phyloP scores from a whole-genome alignment of 2,329 filamentous ascomycete genomes.

The Aspergillus transmontanensis region DNA sequence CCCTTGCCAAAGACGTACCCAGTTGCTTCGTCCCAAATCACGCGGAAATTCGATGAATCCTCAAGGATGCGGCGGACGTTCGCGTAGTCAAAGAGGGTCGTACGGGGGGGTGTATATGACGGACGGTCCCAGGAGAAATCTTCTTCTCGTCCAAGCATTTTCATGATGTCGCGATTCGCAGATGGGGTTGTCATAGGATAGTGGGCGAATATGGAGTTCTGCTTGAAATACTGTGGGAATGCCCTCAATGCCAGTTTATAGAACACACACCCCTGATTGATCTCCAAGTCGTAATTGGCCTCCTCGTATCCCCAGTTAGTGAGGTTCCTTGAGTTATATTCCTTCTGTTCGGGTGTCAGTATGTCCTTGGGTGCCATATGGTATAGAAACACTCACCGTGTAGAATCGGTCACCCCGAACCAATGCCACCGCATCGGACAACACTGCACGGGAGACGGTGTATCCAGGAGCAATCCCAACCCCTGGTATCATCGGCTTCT shows the following conservation, averaged over 20 bases:
- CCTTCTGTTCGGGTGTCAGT: conserved; percentile 39
- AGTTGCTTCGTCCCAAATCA: conserved; percentile 67
- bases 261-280: conserved; percentile 81
- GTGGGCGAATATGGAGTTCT: conserved; percentile 79
- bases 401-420: conserved; percentile 68
- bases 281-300: conserved; percentile 68
- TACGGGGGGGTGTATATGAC: conserved; percentile 49
- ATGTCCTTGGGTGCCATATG: conserved; percentile 13
- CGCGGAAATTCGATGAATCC: conserved; percentile 63
- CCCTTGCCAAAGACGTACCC: conserved; percentile 62
- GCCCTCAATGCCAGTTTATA: conserved; percentile 81
- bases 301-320: conserved; percentile 85
- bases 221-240: conserved; percentile 77
- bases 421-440: conserved; percentile 76
- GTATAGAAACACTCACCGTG: conserved; percentile 63
- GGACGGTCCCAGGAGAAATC: conserved; percentile 72
- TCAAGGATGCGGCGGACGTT: conserved; percentile 65
- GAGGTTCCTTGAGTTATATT: conserved; percentile 72
- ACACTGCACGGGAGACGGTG: conserved; percentile 74
- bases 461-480: conserved; percentile 75
- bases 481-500: conserved; percentile 72
- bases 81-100: conserved; percentile 63
- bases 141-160: conserved; percentile 65
- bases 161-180: conserved; percentile 73
- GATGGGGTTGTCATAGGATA: conserved; percentile 71